Percentiles rank a stretch among this genome's conserved stretches.
These are phyloP conservation scores for Lepidium campestre DNA, from an alignment of 441 rosid genomes.

Conservation along the genomic window DNA sequence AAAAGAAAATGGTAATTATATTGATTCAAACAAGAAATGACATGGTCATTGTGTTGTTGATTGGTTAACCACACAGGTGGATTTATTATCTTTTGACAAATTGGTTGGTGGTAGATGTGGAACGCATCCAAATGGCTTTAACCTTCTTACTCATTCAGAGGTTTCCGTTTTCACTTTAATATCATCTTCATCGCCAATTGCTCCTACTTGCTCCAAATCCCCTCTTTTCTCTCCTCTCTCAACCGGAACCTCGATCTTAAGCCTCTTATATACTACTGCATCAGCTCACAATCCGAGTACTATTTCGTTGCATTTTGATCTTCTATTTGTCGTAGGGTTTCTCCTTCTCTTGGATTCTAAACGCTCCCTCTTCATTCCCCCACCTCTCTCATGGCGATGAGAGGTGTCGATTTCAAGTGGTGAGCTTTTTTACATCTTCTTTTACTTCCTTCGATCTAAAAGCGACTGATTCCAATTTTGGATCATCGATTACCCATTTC, in stretches of 20 bases:
- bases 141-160: neutral
- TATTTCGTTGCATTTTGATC: neutral
- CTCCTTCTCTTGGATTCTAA: neutral
- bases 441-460: neutral
- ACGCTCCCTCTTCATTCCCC: neutral
- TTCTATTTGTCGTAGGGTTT: neutral
- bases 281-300: neutral
- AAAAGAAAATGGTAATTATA: no score
- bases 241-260: constrained; percentile 10
- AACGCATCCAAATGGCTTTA: neutral
- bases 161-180: constrained; percentile 8
- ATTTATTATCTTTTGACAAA: no score
- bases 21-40: no score
- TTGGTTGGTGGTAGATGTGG: neutral
- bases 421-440: constrained; percentile 24
- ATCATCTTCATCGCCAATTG: neutral
- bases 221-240: neutral
- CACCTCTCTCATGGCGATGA: constrained; percentile 55
- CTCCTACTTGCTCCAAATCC: constrained; percentile 3
- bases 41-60: no score
- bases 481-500: neutral
- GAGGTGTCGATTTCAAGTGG: constrained; percentile 97
- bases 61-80: no score
- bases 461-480: neutral
- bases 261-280: neutral